phyloP scores from a whole-genome alignment of 2,329 filamentous ascomycete species.

The Microsporum audouinii region DNA sequence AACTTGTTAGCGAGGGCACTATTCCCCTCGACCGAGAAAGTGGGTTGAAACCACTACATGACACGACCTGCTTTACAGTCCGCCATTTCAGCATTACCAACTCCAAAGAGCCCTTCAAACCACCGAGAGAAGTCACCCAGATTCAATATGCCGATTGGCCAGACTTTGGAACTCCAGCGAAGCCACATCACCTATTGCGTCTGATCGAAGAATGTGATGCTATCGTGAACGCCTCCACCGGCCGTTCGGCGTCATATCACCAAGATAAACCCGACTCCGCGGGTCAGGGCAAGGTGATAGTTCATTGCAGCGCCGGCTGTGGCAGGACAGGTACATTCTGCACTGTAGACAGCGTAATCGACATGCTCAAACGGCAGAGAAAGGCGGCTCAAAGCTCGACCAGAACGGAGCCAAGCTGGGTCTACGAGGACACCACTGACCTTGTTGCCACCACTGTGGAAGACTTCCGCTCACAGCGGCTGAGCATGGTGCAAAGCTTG shows the following conservation, averaged over 20 bases:
- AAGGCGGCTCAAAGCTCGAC: slow-evolving; percentile 13
- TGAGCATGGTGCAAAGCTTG: slow-evolving; percentile 95
- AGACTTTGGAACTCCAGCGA: slow-evolving; percentile 85
- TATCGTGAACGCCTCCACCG: slow-evolving; percentile 39
- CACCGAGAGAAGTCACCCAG: slow-evolving; percentile 86
- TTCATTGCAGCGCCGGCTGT: slow-evolving; percentile 93
- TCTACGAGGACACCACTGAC: slow-evolving; percentile 60
- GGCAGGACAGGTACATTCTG: slow-evolving; percentile 94
- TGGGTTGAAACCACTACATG: slow-evolving; percentile 28
- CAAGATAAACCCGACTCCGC: slow-evolving; percentile 49
- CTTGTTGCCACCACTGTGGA: slow-evolving; percentile 78
- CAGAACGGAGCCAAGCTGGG: slow-evolving; percentile 42
- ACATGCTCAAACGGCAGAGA: slow-evolving; percentile 83
- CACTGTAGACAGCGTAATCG: slow-evolving; percentile 87
- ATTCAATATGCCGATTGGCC: slow-evolving; percentile 95
- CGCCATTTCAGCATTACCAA: slow-evolving; percentile 81
- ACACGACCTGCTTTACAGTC: slow-evolving; percentile 65
- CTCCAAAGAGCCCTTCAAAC: slow-evolving; percentile 62
- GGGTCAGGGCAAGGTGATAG: slow-evolving; percentile 60
- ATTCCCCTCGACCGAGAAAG: slow-evolving; percentile 55
- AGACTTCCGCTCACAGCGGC: slow-evolving; percentile 73
- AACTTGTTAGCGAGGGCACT: slow-evolving; percentile 67
- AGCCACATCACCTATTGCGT: slow-evolving; percentile 73
- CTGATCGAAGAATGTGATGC: slow-evolving; percentile 79
- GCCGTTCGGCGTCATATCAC: slow-evolving; percentile 37